Base-by-base conservation (phyloP, 768 basidiomycete species). In the Podaxis mareebaensis region DNA sequence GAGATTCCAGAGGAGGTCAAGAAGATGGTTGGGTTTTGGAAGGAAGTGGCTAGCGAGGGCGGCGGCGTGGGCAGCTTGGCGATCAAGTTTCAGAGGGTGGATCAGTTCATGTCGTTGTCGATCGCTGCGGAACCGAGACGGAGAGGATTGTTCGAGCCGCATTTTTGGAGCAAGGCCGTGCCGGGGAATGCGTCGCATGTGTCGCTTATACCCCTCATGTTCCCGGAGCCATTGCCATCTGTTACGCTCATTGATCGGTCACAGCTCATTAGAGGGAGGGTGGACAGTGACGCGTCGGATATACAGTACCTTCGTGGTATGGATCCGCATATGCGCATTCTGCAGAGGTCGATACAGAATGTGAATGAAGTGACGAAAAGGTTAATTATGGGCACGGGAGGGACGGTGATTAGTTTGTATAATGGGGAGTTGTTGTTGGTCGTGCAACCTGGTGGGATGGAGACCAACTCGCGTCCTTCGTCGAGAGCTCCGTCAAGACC, bases 71-170 rank as follows among this genome's bases (percentile, higher is more conserved):
- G 75, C 67, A 72, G 80, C 66, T 68, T 84, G 67, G 78, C 82
- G 49, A 67, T 74, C 20, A 91, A 89, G 65, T 90, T 90, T 68
- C 80, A 86, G 64, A 92, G 89, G 7, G 76, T 90, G 64, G 91
- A 91, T 26, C 89, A 91, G 64, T 93, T 92, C 68, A 89, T 88
- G 84, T 85, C 89, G 0, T 78, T 92, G 20, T 93, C 92, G 2
- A 72, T 92, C 38, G 85, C 89, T 42, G 85, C 88, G 15, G 92
- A 94, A 68, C 86, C 91, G 6, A 83, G 87, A 22, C 80, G 87
- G n/a, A 87, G 83, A 71, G 89, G 90, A 7, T 74, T 89, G 1
- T 93, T 91, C 61, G 90, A 92, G 66, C 90, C 91, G 0, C 85
- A 88, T 67, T 92, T 88, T 74, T 93, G 91, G 91, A 76, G 80